phyloP scores from a whole-genome alignment of 2,329 filamentous ascomycete species.

The Helotiales sp. region DNA sequence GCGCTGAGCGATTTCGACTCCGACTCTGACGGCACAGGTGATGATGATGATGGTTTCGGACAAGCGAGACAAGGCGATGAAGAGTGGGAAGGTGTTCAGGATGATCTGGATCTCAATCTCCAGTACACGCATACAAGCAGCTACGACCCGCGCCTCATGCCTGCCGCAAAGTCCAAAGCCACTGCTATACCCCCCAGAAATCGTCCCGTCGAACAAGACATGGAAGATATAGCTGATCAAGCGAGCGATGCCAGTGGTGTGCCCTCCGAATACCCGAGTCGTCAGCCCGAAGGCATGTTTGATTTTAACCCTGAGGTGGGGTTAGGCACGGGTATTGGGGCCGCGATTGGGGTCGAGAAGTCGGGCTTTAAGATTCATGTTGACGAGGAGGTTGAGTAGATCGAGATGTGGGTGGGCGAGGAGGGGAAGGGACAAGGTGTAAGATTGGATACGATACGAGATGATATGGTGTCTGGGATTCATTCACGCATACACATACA shows the following conservation, averaged over 20 bases:
- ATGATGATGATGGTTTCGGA: slow-evolving; percentile 3
- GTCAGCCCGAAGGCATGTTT: slow-evolving; percentile 39
- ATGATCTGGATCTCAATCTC: slow-evolving; percentile 37
- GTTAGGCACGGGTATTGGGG: neutral
- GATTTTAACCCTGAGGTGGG: neutral
- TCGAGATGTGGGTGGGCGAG: neutral
- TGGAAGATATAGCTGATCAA: slow-evolving; percentile 28
- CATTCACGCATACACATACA: neutral
- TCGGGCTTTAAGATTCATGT: slow-evolving; percentile 38
- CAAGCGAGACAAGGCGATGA: slow-evolving; percentile 29
- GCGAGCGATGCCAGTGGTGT: slow-evolving; percentile 52
- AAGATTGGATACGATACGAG: slow-evolving; percentile 5
- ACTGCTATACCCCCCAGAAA: neutral
- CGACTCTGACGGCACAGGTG: slow-evolving; percentile 12
- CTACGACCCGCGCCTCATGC: neutral
- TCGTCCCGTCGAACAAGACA: slow-evolving; percentile 37
- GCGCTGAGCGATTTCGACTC: slow-evolving; percentile 33
- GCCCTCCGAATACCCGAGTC: slow-evolving; percentile 62
- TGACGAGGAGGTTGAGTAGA: slow-evolving; percentile 34
- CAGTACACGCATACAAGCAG: neutral
- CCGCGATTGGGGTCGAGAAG: slow-evolving; percentile 2
- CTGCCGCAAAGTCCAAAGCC: neutral
- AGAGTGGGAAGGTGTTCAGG: slow-evolving; percentile 40
- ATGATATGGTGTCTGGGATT: neutral
- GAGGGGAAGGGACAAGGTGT: neutral